Evolutionary conservation across 352 stramenopile genomes (phyloP), one percentile per base, ranked within the genome.

Genomic region (Albugo candida): DNA sequence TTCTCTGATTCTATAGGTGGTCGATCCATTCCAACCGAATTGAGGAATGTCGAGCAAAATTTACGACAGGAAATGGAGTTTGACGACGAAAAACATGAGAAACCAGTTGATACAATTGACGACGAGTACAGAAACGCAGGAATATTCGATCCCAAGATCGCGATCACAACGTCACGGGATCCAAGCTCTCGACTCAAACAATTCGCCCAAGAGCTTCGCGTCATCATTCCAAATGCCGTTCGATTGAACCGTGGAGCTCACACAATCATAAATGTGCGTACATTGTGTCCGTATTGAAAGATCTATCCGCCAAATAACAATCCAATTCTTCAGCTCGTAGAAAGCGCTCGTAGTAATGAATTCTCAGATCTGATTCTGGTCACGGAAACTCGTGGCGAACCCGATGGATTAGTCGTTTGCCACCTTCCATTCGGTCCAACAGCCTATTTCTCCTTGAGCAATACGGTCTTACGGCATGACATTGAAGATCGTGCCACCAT

Each of bases 131-230:
- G 93, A 57, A 95, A 96, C 61, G 92, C 93, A 5, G 96, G 93
- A 42, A 86, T 96, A 59, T 84, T 91, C 45, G 95, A 99, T 64
- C 95, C 95, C 31, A 95, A 97, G 52, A 81, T 99, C 36, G 97
- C 95, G 52, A 88, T 99, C 27, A 99, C 94, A 8, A 99, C 96
- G 37, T 97, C 85, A 41, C 91, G 93, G 35, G 85, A 97, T 61
- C 95, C 96, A 21, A 96, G 77, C 47, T 95, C 82, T 42, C 87
- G 96, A 13, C 76, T 99, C 21, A 99, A 98, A 63, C 94, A 98
- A 70, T 99, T 99, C 65, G 83, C 93, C n/a, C 98, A 99, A 76
- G 96, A 99, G 77, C 76, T 99, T 40, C 96, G 96, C 27, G 68
- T 97, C 21, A 87, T 99, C 43, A 92, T 99, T 60, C 96, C 96